phyloP scores from a whole-genome alignment of 306 rosid genomes.

The Cucurbita pepo region DNA sequence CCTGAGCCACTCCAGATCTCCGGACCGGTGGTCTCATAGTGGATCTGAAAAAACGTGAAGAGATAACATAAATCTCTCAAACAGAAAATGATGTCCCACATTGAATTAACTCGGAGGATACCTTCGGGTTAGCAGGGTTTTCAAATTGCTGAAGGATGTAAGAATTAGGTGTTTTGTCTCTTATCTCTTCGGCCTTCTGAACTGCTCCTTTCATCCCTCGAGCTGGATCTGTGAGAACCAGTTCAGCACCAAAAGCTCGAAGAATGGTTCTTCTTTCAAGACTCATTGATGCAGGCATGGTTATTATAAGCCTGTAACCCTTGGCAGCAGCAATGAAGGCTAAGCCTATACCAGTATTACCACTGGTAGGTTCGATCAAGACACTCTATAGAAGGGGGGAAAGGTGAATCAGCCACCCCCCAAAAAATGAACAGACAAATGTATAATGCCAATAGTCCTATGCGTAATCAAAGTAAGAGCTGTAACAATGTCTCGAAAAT shows the following conservation, averaged over 20 bases:
- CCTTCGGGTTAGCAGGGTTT: constrained; percentile 88
- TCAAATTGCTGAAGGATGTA: constrained; percentile 84
- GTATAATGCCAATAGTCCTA: background rate
- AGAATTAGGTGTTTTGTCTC: constrained; percentile 57
- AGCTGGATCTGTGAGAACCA: constrained; percentile 81
- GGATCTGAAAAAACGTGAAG: constrained; percentile 29
- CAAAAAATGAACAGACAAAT: background rate
- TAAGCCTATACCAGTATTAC: constrained; percentile 86
- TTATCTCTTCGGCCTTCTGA: constrained; percentile 74
- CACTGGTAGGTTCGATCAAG: constrained; percentile 79
- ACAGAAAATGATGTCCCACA: background rate
- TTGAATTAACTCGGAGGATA: constrained; percentile 6
- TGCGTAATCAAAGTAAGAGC: background rate
- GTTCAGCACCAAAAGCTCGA: constrained; percentile 75
- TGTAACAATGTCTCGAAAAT: background rate
- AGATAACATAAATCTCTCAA: background rate
- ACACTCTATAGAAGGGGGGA: constrained; percentile 38
- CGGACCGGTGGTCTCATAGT: constrained; percentile 87
- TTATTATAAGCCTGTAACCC: constrained; percentile 67
- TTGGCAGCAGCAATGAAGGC: constrained; percentile 92
- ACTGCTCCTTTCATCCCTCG: constrained; percentile 85
- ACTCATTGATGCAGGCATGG: constrained; percentile 91
- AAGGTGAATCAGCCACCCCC: background rate
- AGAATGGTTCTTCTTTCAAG: constrained; percentile 82
- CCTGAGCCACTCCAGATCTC: constrained; percentile 75